Base-by-base conservation (phyloP, 2,329 filamentous ascomycete genomes). In the Neofusicoccum umdonicola region DNA sequence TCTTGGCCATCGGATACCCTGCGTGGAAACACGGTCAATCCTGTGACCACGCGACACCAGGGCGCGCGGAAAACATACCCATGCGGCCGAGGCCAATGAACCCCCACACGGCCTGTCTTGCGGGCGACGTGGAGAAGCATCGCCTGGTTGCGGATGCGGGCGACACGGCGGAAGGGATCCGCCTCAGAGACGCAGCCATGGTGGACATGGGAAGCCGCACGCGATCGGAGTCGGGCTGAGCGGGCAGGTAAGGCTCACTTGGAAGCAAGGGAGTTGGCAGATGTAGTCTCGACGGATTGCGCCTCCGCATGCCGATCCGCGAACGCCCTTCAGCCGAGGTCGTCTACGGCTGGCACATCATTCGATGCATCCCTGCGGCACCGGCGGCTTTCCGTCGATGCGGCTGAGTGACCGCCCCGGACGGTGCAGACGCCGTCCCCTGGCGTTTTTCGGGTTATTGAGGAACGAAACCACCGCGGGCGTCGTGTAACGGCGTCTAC, bases 1-100 rank as follows among this genome's bases (percentile, higher is more conserved):
- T 92, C 74, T 83, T 85, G 41, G 89, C 89, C 89, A 92, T 92
- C 54, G 87, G 85, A 69, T 87, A 91, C 54, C 89, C 88, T 90
- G 66, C 19, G 27, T 11, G 44, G 22, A 39, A 64, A 42, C 15
- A 44, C 52, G 4, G 34, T 65, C 39, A 65, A 17, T 58, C 42
- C 15, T 34, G 39, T 62, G 39, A 54, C 22, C 48, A 48, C 64
- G 58, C 50, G 63, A 65, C 15, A 60, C n/a, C 41, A 41, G n/a
- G 31, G 45, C 62, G 45, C 19, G n/a, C 19, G 17, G 31, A 5
- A 34, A 44, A 75, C 79, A 68, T 68, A 82, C 81, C 81, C 81
- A 83, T 83, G 61, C 78, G 76, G 17, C 81, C 81, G 42, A 83
- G 70, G n/a, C 81, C 81, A 67, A 83, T 79, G 71, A 83, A 83